Percentiles rank a stretch among this genome's conserved stretches.
These are phyloP conservation scores for Phanerochaete carnosa DNA, from an alignment of 768 basidiomycete genomes.

Conservation along the genomic window DNA sequence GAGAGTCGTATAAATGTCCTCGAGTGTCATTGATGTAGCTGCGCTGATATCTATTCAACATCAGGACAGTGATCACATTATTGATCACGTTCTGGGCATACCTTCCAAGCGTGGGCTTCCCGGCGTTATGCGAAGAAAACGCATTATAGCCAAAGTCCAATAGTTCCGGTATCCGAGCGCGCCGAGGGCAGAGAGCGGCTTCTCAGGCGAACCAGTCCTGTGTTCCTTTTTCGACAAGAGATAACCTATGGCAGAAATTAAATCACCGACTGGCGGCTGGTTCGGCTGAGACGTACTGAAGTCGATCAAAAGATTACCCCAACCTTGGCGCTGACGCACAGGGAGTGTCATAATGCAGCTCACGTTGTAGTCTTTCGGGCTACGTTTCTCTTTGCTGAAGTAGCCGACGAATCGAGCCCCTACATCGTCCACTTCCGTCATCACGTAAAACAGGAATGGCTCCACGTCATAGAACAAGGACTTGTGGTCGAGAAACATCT, in stretches of 20 bases:
- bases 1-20: constrained; percentile 81
- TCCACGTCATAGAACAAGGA: constrained; percentile 99
- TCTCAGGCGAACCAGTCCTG: constrained; percentile 89
- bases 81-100: constrained; percentile 30
- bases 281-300: constrained; percentile 64
- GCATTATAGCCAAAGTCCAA: constrained; percentile 88
- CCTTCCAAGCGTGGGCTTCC: constrained; percentile 71
- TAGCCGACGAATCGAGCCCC: constrained; percentile 97
- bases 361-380: constrained; percentile 93
- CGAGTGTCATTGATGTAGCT: constrained; percentile 86
- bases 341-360: constrained; percentile 99
- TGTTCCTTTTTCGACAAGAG: constrained; percentile 94
- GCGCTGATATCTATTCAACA: constrained; percentile 65
- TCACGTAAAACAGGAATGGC: constrained; percentile 98
- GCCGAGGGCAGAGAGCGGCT: constrained; percentile 90
- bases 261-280: background rate
- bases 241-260: constrained; percentile 63
- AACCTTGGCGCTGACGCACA: constrained; percentile 89
- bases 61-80: background rate
- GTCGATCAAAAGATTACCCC: constrained; percentile 96
- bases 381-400: constrained; percentile 98
- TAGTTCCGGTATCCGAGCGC: constrained; percentile 94
- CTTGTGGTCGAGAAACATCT: constrained; percentile 99
- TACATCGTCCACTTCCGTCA: constrained; percentile 85
- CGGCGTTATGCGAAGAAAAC: constrained; percentile 64